phyloP scores from a whole-genome alignment of 1,284 basidiomycete genomes.

The Coniferiporia weirii region DNA sequence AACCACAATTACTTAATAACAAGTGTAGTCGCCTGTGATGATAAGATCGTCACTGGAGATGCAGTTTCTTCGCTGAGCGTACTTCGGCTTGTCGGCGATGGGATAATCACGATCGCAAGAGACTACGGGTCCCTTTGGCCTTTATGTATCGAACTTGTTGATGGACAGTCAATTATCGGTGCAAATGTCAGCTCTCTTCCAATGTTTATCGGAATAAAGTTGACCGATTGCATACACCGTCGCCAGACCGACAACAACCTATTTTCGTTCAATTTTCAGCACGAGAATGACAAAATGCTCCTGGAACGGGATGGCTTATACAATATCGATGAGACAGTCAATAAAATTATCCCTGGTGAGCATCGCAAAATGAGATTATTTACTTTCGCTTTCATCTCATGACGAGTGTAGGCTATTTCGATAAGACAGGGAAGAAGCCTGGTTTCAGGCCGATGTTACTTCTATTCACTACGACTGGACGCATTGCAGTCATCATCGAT shows the following conservation, averaged over 20 bases:
- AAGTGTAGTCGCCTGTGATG: slow-evolving; percentile 47
- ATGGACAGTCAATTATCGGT: slow-evolving; percentile 58
- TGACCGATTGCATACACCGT: slow-evolving; percentile 9
- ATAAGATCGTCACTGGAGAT: slow-evolving; percentile 67
- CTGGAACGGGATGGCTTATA: slow-evolving; percentile 63
- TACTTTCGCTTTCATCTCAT: not conserved
- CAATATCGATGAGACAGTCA: slow-evolving; percentile 66
- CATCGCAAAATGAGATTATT: not conserved
- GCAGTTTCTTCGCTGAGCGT: slow-evolving; percentile 79
- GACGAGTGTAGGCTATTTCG: slow-evolving; percentile 1
- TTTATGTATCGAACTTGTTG: slow-evolving; percentile 50
- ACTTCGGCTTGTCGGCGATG: slow-evolving; percentile 44
- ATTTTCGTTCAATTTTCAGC: slow-evolving; percentile 58
- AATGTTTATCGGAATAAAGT: not conserved
- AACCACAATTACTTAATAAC: slow-evolving; percentile 78
- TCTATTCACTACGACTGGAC: slow-evolving; percentile 77
- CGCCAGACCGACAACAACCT: slow-evolving; percentile 69
- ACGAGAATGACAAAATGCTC: slow-evolving; percentile 31
- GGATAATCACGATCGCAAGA: slow-evolving; percentile 59
- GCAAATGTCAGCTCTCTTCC: slow-evolving; percentile 60
- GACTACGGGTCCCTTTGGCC: slow-evolving; percentile 80
- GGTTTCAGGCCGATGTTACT: slow-evolving; percentile 54
- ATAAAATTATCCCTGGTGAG: slow-evolving; percentile 62
- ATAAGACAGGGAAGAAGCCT: not conserved
- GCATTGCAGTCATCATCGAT: slow-evolving; percentile 75